These are phyloP conservation scores for Colletotrichum tropicale DNA, from an alignment of 2,329 filamentous ascomycete species.

Conservation along the genomic window DNA sequence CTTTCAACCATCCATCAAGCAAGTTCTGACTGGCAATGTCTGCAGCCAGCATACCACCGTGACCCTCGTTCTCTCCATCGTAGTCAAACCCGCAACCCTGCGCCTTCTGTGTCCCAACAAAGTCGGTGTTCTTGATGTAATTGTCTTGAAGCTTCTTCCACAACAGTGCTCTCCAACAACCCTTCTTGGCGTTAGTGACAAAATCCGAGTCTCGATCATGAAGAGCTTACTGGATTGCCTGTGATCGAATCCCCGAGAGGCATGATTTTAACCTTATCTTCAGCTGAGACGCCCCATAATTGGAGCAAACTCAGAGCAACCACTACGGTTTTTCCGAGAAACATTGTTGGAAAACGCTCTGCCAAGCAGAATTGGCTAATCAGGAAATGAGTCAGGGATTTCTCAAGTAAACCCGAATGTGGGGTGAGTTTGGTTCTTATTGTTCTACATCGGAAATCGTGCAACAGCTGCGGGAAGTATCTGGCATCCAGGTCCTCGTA, in stretches of 20 bases:
- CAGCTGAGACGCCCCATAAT: neutral
- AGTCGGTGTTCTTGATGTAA: conserved; percentile 34
- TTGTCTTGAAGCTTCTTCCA: conserved; percentile 33
- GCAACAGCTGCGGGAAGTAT: neutral
- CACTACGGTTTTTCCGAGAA: neutral
- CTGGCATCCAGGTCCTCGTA: neutral
- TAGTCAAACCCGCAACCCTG: conserved; percentile 40
- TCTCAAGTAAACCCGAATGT: neutral
- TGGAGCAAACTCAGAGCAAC: neutral
- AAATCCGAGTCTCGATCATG: neutral
- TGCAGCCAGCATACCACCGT: conserved; percentile 42
- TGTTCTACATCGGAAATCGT: neutral
- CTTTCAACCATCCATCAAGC: conserved; percentile 40
- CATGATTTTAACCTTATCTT: conserved; percentile 23
- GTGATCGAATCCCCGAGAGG: conserved; percentile 30
- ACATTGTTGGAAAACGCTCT: neutral
- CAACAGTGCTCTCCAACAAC: conserved; percentile 38
- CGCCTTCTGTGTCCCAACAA: conserved; percentile 36
- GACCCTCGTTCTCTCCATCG: conserved; percentile 49
- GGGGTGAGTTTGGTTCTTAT: neutral
- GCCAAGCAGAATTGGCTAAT: neutral
- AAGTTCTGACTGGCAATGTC: conserved; percentile 40
- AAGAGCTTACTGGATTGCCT: conserved; percentile 23
- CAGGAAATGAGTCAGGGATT: neutral
- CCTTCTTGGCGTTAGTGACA: neutral